Evolutionary conservation across 1,284 basidiomycete species (phyloP).

Genomic region (Meripilus lineatus): DNA sequence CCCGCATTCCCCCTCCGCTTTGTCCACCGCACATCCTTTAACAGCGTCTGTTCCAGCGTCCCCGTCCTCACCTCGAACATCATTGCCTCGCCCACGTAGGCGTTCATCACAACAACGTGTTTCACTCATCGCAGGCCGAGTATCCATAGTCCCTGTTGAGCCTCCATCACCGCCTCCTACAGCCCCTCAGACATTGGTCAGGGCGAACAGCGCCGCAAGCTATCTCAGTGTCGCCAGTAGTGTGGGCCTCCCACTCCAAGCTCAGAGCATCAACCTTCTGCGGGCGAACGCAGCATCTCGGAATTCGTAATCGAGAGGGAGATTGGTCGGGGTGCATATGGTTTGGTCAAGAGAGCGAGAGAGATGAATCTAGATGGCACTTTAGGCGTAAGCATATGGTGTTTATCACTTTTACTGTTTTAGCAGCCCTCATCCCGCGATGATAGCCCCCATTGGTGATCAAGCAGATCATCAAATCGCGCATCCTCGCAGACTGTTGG

Average conservation of each 20-base stretch:
- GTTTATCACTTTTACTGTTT: conserved; percentile 4
- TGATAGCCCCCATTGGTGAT: conserved; percentile 75
- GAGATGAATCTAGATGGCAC: conserved; percentile 75
- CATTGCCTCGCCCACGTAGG: conserved; percentile 53
- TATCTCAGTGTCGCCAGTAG: conserved; percentile 54
- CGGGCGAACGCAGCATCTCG: conserved; percentile 63
- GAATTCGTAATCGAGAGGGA: conserved; percentile 83
- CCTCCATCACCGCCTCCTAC: conserved; percentile 55
- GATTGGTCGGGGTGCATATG: conserved; percentile 95
- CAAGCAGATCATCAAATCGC: conserved; percentile 98
- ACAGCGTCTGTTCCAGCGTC: conserved; percentile 27
- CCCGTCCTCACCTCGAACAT: conserved; percentile 33
- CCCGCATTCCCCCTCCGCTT: conserved; percentile 21
- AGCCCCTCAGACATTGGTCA: conserved; percentile 55
- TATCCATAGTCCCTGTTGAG: conserved; percentile 68
- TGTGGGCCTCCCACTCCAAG: conserved; percentile 60
- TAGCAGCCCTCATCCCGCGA: conserved; percentile 6
- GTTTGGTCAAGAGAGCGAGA: conserved; percentile 87
- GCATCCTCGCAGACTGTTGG: conserved; percentile 99
- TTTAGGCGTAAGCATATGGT: conserved; percentile 62
- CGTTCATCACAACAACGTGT: conserved; percentile 79
- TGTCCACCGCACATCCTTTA: conserved; percentile 18
- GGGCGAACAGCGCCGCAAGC: conserved; percentile 57
- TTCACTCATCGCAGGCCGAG: conserved; percentile 74
- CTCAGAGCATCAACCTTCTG: conserved; percentile 40